Conservation (phyloP, 2,329 filamentous ascomycete genomes). For the Fusarium sororula region DNA sequence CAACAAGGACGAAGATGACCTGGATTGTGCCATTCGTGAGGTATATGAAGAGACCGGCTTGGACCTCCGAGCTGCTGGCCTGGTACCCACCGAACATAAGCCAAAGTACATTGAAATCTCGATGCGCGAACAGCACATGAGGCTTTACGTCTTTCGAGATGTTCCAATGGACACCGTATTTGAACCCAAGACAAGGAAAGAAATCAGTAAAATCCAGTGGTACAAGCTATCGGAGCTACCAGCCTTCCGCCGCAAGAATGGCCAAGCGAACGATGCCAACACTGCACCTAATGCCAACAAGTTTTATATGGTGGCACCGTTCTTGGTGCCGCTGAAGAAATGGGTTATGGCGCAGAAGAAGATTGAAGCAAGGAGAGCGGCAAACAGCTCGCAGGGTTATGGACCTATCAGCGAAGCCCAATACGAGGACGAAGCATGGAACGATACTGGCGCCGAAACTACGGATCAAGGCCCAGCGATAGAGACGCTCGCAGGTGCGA, state of each 20-base stretch:
- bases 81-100: conserved; percentile 76
- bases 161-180: conserved; percentile 89
- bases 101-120: conserved; percentile 88
- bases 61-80: conserved; percentile 77
- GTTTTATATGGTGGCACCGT: conserved; percentile 98
- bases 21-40: conserved; percentile 93
- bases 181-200: conserved; percentile 90
- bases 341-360: conserved; percentile 91
- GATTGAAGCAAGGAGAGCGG: conserved; percentile 64
- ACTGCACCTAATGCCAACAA: conserved; percentile 76
- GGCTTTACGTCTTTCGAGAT: conserved; percentile 89
- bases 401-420: conserved; percentile 62
- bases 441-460: conserved; percentile 47
- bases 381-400: conserved; percentile 53
- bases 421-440: conserved; percentile 69
- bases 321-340: conserved; percentile 83
- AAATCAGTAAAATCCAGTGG: conserved; percentile 98
- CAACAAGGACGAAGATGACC: conserved; percentile 93
- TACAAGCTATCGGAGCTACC: conserved; percentile 90
- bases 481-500: conserved; percentile 61
- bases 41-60: conserved; percentile 97
- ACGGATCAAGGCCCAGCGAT: conserved; percentile 50
- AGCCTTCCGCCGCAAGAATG: conserved; percentile 76
- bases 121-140: conserved; percentile 92
- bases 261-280: conserved; percentile 63